Base-by-base conservation (phyloP, 2,329 filamentous ascomycete species). In the Microsporum canis region DNA sequence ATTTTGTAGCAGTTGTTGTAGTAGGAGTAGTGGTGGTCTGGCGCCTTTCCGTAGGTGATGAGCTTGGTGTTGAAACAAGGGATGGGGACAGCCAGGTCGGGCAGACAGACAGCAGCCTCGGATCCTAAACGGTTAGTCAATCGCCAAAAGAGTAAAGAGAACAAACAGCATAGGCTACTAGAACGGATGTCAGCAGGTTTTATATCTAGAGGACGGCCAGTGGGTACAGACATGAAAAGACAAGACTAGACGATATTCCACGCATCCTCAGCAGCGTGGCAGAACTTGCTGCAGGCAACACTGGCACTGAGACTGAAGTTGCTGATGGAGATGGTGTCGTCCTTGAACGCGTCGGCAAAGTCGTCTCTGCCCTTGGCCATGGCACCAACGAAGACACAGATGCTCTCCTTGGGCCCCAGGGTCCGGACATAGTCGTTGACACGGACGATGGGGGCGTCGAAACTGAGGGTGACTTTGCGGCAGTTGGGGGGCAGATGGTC, bases 241-340 rank as follows among this genome's bases (percentile, higher is more conserved):
- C 29, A 53, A 33, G n/a, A 60, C 81, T 85, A 99, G 70, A 96
- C 83, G 68, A 99, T 88, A 71, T 89, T 86, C 94, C 94, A 99
- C 39, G 88, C 87, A 74, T 99, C 94, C 77, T 99, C 94, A 49
- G 91, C 92, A 45, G 92, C 94, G 76, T 99, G 94, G 77, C 94
- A 97, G 80, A 99, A 97, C 76, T 97, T 99, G 84, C 92, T 96
- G 82, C 94, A 99, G 49, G 94, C 92, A 64, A 99, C 94, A 79
- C 92, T 97, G 64, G 94, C 94, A 71, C 90, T 96, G 65, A 99
- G 82, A 71, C 91, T 96, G 82, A 89, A 99, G 76, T 96, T 96
- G 81, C 92, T 97, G 78, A 99, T 97, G 69, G 88, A 90, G 72
- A 99, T 97, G 71, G 95, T 89, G 77, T 99, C 94, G 72, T 97